Evolutionary conservation across 805 yeast species (phyloP), one percentile per base, ranked within the genome.

Genomic region (Barnettozyma populi): DNA sequence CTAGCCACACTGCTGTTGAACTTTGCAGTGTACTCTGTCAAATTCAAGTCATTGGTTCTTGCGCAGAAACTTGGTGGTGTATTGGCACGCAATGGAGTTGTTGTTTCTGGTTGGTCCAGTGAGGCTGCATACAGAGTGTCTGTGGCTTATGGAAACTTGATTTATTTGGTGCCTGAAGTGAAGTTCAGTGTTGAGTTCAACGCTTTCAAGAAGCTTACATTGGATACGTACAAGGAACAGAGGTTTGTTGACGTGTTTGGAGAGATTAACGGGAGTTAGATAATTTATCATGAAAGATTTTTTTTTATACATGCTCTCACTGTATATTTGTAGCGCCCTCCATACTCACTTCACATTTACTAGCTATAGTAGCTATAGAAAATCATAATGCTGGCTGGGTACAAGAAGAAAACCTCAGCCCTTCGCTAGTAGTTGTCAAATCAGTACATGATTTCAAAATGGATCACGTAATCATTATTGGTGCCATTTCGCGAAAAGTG

Each of bases 91-190:
- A 62, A 62, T 24, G 65, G 67, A 8, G 50, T 54, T 2, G 59
- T 59, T 25, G 46, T 70, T 6, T 52, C 62, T 9, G 62, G 58
- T 32, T 57, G 66, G 1, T 76, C 76, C 35, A 74, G 79, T 36
- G 96, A 87, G 63, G 78, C 90, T 2, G 78, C 80, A 0, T 87
- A 86, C 62, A 73, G 96, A 58, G 54, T 81, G 20, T 52, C 75
- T 10, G 70, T n/a, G n/a, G 81, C 85, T 0, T 73, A 71, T 48
- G 95, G 94, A 3, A 86, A 87, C 41, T 52, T 81, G 34, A 57
- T 74, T 18, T 61, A 64, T 5, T 53, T 66, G 2, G 69, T 69
- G 35, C 57, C 62, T 1, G 48, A 64, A 1, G 13, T 50, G 25
- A 55, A 43, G 24, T 35, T 20, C 20, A 63, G 63, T 25, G 38